These are phyloP conservation scores for Drosera spatulata DNA, from an alignment of 179 eudicot genomes.

Conservation along the genomic window DNA sequence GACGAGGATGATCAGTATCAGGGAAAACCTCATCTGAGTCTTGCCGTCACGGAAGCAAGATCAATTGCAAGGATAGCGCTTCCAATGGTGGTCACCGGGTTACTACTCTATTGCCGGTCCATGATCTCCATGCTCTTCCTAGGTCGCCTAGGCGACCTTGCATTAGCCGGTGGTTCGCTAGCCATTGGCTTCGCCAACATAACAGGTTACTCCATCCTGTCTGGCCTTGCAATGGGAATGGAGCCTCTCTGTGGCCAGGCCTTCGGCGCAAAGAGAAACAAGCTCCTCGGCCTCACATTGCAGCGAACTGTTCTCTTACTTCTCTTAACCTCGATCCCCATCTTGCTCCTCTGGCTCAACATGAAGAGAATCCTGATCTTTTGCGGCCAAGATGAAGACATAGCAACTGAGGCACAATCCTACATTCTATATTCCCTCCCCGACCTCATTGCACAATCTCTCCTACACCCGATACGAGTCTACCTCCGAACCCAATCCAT, in stretches of 20 bases:
- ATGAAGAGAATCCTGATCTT: constrained; percentile 19
- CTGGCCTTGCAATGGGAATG: constrained; percentile 41
- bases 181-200: constrained; percentile 41
- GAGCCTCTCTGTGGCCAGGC: constrained; percentile 46
- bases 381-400: constrained; percentile 22
- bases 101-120: constrained; percentile 31
- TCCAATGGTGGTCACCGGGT: constrained; percentile 2
- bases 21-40: too few relatives aligned
- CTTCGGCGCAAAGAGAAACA: constrained; percentile 21
- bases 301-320: constrained; percentile 21
- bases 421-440: constrained; percentile 25
- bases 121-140: constrained; percentile 34
- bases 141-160: constrained; percentile 35
- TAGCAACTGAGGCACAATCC: constrained; percentile 27
- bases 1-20: too few relatives aligned
- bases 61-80: too few relatives aligned
- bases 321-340: constrained; percentile 20
- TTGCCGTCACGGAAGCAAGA: too few relatives aligned
- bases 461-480: constrained; percentile 24
- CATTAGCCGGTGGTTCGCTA: constrained; percentile 33
- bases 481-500: constrained; percentile 36
- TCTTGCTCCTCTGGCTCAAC: constrained; percentile 33
- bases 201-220: constrained; percentile 36
- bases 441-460: constrained; percentile 24
- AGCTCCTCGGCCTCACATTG: constrained; percentile 20